phyloP scores from a whole-genome alignment of 345 rosid genomes.

The Eucalyptus curtisii region DNA sequence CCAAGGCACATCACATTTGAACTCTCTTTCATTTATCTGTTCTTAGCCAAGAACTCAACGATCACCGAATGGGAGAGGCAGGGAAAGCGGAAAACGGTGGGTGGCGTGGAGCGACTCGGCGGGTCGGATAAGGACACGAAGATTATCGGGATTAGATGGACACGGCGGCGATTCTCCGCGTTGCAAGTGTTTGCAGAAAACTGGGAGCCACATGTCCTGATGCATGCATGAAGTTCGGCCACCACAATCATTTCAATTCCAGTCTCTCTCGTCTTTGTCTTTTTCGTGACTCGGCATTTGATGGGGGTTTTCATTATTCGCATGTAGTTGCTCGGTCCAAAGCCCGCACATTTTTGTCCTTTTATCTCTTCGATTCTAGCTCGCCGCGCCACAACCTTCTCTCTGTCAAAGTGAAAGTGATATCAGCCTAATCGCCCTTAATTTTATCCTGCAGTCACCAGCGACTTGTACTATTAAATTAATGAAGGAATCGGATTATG shows the following conservation, averaged over 20 bases:
- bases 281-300: background rate
- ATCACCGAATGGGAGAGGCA: background rate
- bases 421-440: background rate
- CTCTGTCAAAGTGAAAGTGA: background rate
- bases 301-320: background rate
- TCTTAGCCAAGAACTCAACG: background rate
- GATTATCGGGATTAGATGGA: background rate
- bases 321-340: background rate
- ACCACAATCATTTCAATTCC: background rate
- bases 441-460: background rate
- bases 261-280: background rate
- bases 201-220: background rate
- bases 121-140: background rate
- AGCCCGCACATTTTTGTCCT: background rate
- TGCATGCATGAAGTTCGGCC: background rate
- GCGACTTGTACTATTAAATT: background rate
- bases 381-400: background rate
- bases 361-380: background rate
- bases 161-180: background rate
- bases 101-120: background rate
- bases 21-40: background rate
- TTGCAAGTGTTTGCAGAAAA: background rate
- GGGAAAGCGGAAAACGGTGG: background rate
- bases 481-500: background rate
- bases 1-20: background rate